These are phyloP conservation scores for Clarireedia hainanense DNA, from an alignment of 2,329 filamentous ascomycete species.

Conservation along the genomic window DNA sequence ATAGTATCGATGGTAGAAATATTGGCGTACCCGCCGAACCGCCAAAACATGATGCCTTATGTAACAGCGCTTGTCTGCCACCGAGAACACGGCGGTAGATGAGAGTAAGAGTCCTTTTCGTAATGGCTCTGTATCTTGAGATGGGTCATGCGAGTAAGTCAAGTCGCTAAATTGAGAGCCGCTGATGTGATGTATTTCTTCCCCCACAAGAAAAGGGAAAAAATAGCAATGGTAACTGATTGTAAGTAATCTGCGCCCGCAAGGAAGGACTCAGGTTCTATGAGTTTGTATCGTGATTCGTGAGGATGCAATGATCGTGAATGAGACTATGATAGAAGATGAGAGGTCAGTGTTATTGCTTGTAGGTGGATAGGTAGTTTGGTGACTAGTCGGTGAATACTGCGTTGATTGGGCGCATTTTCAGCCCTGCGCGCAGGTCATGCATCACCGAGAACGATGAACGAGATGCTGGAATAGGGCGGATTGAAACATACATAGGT, in stretches of 20 bases:
- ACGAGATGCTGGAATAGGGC: constrained; percentile 14
- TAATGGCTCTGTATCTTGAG: constrained; percentile 16
- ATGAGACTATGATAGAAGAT: constrained; percentile 13
- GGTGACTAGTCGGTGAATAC: constrained; percentile 1
- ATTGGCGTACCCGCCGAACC: constrained; percentile 97
- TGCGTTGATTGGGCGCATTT: constrained; percentile 1
- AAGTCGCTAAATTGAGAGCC: constrained; percentile 15
- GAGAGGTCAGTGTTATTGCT: constrained; percentile 9
- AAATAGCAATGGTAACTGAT: not conserved
- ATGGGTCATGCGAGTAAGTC: constrained; percentile 26
- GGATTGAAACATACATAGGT: constrained; percentile 9
- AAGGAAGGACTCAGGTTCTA: constrained; percentile 9
- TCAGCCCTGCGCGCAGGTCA: constrained; percentile 4
- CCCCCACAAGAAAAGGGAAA: constrained; percentile 14
- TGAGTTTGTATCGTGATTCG: constrained; percentile 19
- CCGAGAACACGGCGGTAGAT: constrained; percentile 19
- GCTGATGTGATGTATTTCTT: constrained; percentile 15
- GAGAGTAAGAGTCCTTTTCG: constrained; percentile 17
- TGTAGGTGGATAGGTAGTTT: not conserved
- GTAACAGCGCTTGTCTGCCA: constrained; percentile 26
- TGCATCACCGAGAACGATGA: not conserved
- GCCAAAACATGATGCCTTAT: constrained; percentile 87
- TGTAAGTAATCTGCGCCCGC: constrained; percentile 2
- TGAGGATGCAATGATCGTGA: constrained; percentile 11
- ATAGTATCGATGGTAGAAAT: constrained; percentile 94